phyloP scores from a whole-genome alignment of 805 yeast genomes.

The Kregervanrija delftensis region DNA sequence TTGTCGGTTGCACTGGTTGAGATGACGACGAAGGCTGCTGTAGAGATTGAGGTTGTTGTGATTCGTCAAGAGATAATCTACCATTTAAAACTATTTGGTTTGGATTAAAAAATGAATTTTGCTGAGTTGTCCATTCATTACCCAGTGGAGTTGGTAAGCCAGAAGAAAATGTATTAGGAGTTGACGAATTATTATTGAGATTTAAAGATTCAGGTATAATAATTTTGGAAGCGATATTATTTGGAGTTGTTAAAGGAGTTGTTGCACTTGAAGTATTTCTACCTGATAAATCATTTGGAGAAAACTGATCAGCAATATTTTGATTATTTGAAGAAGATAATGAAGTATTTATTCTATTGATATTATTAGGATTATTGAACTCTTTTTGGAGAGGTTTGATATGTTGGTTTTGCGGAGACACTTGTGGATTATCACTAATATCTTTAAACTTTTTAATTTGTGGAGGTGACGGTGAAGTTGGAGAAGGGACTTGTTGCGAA shows the following conservation, averaged over 20 bases:
- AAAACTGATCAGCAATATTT: too few species aligned
- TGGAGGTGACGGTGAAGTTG: constrained; percentile 8
- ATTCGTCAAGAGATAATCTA: not conserved
- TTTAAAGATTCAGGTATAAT: constrained; percentile 8
- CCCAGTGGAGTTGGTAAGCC: constrained; percentile 1
- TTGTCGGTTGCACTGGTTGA: constrained; percentile 5
- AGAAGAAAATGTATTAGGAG: constrained; percentile 5
- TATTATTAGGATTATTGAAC: too few species aligned
- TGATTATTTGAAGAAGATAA: too few species aligned
- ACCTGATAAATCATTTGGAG: too few species aligned
- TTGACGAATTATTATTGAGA: not conserved
- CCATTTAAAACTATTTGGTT: constrained; percentile 1
- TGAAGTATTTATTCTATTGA: too few species aligned
- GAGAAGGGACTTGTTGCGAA: constrained; percentile 2
- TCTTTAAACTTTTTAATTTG: not conserved
- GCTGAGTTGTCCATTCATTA: constrained; percentile 10
- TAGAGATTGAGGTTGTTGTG: constrained; percentile 2
- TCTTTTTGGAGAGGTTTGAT: too few species aligned
- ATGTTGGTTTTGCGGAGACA: too few species aligned
- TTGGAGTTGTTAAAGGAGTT: constrained; percentile 9
- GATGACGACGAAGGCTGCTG: constrained; percentile 6
- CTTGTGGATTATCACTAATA: not conserved
- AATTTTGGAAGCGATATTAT: constrained; percentile 4
- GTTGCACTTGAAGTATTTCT: not conserved
- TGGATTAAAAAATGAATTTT: constrained; percentile 7